Evolutionary conservation across 352 stramenopile species (phyloP), one percentile per base, ranked within the genome.

Genomic region (Phytophthora multivora): DNA sequence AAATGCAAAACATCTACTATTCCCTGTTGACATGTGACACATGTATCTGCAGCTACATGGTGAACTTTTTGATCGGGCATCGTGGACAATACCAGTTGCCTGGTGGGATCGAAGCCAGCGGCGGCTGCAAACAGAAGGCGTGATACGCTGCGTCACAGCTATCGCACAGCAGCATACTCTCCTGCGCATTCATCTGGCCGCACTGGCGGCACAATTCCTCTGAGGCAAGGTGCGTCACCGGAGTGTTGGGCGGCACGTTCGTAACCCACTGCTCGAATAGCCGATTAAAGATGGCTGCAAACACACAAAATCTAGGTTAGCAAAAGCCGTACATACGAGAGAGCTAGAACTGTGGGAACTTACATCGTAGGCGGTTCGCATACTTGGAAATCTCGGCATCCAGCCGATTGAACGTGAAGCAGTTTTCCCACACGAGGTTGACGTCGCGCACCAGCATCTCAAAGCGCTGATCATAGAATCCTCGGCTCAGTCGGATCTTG

Each of bases 111-210:
- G 68, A 69, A 23, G 64, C 33, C 0, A 93, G 70, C 15, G 80
- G 76, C 36, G 86, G 86, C 21, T 79, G 63, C 5, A 93, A 77
- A 64, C 88, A 96, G 61, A 90, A 91, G 47, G 88, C 76, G 55
- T 96, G 88, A 62, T 93, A 93, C 8, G 84, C 82, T 5, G 78
- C 88, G 59, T 96, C 88, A 49, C 88, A 96, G 51, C 82, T 93
- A 59, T 94, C 85, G 42, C 88, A 96, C 16, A 95, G 62, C 42
- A 95, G 59, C 83, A 94, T 93, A 38, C 69, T 85, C 54, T 94
- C 83, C 19, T 80, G 79, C 10, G 75, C 75, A 30, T 91, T 79
- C 52, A 83, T 83, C 54, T 90, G 67, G 2, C 63, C 49, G 38
- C 88, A 96, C 28, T 77, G 71, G 31, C 80, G 80, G 36, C 87